Percentiles rank a stretch among this genome's conserved stretches.
Conservation (phyloP, 805 yeast genomes). For the Barnettozyma pratensis region DNA sequence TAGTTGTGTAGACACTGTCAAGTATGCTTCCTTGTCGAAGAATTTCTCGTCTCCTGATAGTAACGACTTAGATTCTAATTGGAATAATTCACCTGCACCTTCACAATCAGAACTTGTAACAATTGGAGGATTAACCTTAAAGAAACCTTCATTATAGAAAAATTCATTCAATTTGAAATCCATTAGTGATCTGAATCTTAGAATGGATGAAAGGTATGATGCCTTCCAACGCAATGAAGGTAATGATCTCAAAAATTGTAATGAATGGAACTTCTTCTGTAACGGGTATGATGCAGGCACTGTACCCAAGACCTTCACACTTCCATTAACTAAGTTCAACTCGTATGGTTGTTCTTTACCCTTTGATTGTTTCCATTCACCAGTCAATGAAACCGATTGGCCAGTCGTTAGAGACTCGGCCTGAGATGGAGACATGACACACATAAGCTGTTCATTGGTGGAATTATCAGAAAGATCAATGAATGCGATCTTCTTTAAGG, state of each 20-base stretch:
- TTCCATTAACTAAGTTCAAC: conserved; percentile 29
- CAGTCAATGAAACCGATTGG: conserved; percentile 37
- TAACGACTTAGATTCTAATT: conserved; percentile 35
- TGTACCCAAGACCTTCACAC: conserved; percentile 50
- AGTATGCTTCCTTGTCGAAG: conserved; percentile 61
- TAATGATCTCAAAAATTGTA: conserved; percentile 61
- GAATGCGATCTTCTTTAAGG: conserved; percentile 73
- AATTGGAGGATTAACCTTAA: conserved; percentile 80
- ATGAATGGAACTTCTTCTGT: conserved; percentile 71
- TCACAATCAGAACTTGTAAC: conserved; percentile 91
- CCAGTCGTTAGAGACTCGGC: conserved; percentile 37
- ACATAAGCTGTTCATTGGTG: conserved; percentile 43
- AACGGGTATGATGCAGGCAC: conserved; percentile 68
- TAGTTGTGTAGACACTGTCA: conserved; percentile 89
- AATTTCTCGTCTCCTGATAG: conserved; percentile 30
- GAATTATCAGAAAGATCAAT: conserved; percentile 81
- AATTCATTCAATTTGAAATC: conserved; percentile 50
- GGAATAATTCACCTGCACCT: conserved; percentile 93
- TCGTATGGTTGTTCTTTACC: conserved; percentile 53
- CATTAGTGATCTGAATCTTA: conserved; percentile 68
- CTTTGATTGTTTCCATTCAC: conserved; percentile 40
- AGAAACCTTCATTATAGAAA: conserved; percentile 49
- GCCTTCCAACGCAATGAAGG: conserved; percentile 80
- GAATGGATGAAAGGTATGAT: conserved; percentile 52
- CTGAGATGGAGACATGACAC: conserved; percentile 43